Conservation (phyloP, 2,329 filamentous ascomycete genomes). For the Pestalotiopsis sp. region DNA sequence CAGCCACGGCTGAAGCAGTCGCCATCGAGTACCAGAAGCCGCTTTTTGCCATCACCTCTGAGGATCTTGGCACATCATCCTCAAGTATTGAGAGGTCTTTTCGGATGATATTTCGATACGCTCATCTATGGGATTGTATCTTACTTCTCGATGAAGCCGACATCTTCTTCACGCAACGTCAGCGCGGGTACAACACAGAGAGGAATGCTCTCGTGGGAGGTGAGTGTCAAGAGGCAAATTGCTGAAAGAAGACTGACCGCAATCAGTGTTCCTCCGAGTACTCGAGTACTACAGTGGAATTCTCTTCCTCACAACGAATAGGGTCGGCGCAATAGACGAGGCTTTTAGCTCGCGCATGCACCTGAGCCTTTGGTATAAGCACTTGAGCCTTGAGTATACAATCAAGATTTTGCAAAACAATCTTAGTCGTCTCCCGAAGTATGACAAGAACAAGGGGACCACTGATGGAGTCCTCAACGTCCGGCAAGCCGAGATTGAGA, state of each 20-base stretch:
- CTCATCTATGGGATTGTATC: constrained; percentile 33
- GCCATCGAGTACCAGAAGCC: constrained; percentile 45
- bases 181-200: constrained; percentile 30
- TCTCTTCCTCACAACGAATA: constrained; percentile 48
- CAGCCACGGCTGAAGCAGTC: constrained; percentile 47
- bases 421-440: constrained; percentile 22
- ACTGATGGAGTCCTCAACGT: not conserved
- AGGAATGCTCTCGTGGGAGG: constrained; percentile 35
- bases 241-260: not conserved
- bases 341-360: constrained; percentile 46
- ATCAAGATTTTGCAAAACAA: constrained; percentile 44
- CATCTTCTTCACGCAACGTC: constrained; percentile 30
- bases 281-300: constrained; percentile 32
- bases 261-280: constrained; percentile 38
- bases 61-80: constrained; percentile 46
- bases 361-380: constrained; percentile 37
- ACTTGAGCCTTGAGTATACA: constrained; percentile 39
- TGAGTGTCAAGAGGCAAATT: not conserved
- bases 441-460: too few species aligned
- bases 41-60: constrained; percentile 51
- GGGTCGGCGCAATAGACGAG: constrained; percentile 45
- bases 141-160: constrained; percentile 32
- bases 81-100: constrained; percentile 42
- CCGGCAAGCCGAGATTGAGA: not conserved
- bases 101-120: constrained; percentile 44